Evolutionary conservation across 129 eudicot species (phyloP), one percentile per base, ranked within the genome.

Genomic region (Pulicaria dysenterica): DNA sequence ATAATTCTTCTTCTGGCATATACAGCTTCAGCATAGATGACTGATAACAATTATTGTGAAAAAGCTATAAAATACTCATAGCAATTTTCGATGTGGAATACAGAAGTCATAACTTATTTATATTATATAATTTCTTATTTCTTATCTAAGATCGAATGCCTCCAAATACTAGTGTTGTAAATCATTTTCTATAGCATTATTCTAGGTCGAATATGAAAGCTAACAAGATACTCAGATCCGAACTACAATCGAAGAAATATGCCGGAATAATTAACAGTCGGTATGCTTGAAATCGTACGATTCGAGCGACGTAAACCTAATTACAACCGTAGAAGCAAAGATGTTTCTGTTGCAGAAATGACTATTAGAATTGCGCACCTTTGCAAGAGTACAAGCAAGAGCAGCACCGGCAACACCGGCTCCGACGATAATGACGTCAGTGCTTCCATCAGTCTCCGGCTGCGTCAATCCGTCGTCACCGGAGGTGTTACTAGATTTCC

Each of bases 351-450:
- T 48, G 46, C 19, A 16, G 49, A 19, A 19, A 70, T 11, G 40
- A 41, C 14, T 36, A 50, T 39, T 19, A 49, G 42, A 37, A 54
- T 14, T 8, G 19, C 44, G 58, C 75, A 86, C 91, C 81, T 83
- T 86, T 31, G 86, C 92, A 50, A 86, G 86, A 63, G 92, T 78
- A 71, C 78, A 81, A 57, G 92, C 88, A 59, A 86, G 88, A 41
- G 92, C 92, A 42, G 88, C 84, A 50, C 92, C 92, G 36, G 92
- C 92, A 58, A 86, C 92, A 43, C 92, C 92, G 40, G 92, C 88
- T 3, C 92, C 92, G 44, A 86, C 88, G 14, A 83, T 68, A 59
- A 86, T 81, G 48, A 86, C 81, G 73, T 86, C 91, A 10, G 87
- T 69, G 12, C 64, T 72, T 31, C 81, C 83, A 12, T 72, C 83